Evolutionary conservation across 495 filamentous ascomycete genomes (phyloP).

Genomic region (Gamarada debralockiae): DNA sequence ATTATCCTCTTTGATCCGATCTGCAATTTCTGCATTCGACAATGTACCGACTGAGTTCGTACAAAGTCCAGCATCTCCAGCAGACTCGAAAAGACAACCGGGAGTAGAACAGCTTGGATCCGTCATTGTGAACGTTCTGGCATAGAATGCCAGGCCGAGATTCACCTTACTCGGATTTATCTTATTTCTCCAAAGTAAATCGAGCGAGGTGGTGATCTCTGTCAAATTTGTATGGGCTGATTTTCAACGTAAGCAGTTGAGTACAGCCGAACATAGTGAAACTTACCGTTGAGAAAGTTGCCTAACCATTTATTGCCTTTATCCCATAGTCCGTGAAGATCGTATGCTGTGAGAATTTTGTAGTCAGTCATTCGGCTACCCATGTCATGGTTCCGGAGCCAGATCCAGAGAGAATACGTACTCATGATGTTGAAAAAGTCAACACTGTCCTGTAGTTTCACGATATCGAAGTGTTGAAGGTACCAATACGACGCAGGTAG

Average conservation of each 20-base stretch:
- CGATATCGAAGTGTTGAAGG: constrained; percentile 43
- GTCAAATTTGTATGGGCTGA: constrained; percentile 54
- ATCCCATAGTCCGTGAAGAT: constrained; percentile 40
- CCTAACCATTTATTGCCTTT: constrained; percentile 29
- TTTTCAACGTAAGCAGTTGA: too few species aligned
- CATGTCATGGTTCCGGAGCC: too few species aligned
- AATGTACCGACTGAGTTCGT: background rate
- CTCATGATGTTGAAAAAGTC: constrained; percentile 58
- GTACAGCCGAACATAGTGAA: too few species aligned
- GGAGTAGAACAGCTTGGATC: background rate
- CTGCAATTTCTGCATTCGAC: constrained; percentile 3
- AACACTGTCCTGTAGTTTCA: constrained; percentile 26
- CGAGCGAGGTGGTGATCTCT: constrained; percentile 43
- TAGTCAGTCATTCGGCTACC: too few species aligned
- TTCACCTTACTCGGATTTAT: constrained; percentile 26
- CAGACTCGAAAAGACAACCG: background rate
- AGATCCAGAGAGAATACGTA: too few species aligned
- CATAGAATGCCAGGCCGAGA: background rate
- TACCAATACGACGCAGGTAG: constrained; percentile 49
- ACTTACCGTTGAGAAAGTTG: too few species aligned
- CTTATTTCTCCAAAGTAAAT: constrained; percentile 47
- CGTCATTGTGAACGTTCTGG: background rate
- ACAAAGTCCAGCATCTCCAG: background rate
- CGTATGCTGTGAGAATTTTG: too few species aligned
- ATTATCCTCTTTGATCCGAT: background rate